These are phyloP conservation scores for Yarrowia porcina DNA, from an alignment of 805 yeast species.

Conservation along the genomic window DNA sequence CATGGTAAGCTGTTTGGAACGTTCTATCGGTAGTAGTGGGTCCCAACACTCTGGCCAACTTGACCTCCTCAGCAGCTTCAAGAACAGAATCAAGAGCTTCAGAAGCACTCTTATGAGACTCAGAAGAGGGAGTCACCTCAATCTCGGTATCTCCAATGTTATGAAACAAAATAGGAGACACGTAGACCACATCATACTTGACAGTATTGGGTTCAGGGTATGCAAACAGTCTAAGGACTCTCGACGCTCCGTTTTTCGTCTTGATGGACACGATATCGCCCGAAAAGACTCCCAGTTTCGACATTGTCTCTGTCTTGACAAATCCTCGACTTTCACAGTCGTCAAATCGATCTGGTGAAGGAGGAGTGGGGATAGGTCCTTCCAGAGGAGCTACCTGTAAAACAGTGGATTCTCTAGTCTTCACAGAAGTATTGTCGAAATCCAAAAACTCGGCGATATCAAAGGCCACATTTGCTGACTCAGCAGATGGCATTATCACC, in stretches of 20 bases:
- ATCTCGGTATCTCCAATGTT: slow-evolving; percentile 42
- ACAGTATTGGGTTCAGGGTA: slow-evolving; percentile 61
- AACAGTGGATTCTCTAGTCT: slow-evolving; percentile 29
- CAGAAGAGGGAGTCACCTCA: not conserved
- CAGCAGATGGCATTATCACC: not conserved
- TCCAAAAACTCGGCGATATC: slow-evolving; percentile 9
- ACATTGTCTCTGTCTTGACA: slow-evolving; percentile 50
- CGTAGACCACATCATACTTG: slow-evolving; percentile 43
- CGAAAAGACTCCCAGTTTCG: slow-evolving; percentile 58
- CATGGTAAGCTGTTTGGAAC: slow-evolving; percentile 57
- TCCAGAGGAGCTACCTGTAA: slow-evolving; percentile 28
- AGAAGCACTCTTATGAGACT: not conserved
- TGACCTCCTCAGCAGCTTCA: slow-evolving; percentile 59
- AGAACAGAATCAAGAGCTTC: slow-evolving; percentile 29
- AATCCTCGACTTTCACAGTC: slow-evolving; percentile 49
- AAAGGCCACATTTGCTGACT: not conserved
- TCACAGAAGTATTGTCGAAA: not conserved
- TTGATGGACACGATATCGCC: slow-evolving; percentile 55
- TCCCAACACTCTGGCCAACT: slow-evolving; percentile 64
- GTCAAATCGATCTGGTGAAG: slow-evolving; percentile 37
- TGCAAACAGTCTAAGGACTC: slow-evolving; percentile 50
- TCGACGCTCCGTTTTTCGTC: slow-evolving; percentile 15
- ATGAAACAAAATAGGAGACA: slow-evolving; percentile 60
- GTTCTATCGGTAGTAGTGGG: slow-evolving; percentile 64
- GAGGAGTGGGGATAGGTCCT: slow-evolving; percentile 28